These are phyloP conservation scores for Candida verbasci DNA, from an alignment of 805 yeast genomes.

Conservation along the genomic window DNA sequence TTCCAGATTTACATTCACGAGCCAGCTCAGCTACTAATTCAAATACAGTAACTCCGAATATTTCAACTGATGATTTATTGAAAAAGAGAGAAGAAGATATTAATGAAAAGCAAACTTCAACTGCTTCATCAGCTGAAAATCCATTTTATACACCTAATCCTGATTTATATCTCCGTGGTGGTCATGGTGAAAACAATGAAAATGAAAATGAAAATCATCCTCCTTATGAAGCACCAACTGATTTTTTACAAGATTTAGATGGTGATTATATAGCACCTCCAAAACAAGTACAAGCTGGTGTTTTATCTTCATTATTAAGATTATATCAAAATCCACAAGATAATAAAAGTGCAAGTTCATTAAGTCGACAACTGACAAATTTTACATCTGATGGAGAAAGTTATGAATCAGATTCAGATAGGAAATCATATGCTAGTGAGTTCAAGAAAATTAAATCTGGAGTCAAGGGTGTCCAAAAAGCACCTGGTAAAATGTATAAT, in stretches of 20 bases:
- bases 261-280: constrained; percentile 36
- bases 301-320: constrained; percentile 69
- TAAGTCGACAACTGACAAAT: constrained; percentile 13
- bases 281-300: constrained; percentile 75
- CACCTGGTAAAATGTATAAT: constrained; percentile 5
- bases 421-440: constrained; percentile 14
- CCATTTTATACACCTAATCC: constrained; percentile 40
- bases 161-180: constrained; percentile 14
- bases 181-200: constrained; percentile 6
- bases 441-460: constrained; percentile 26
- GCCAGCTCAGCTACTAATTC: neutral
- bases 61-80: constrained; percentile 4
- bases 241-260: constrained; percentile 28
- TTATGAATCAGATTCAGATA: constrained; percentile 17
- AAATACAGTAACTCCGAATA: constrained; percentile 5
- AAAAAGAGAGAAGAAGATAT: constrained; percentile 5
- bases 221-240: constrained; percentile 13
- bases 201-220: constrained; percentile 3
- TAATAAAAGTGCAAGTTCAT: constrained; percentile 20
- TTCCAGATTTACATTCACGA: constrained; percentile 18
- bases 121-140: constrained; percentile 6
- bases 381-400: constrained; percentile 4
- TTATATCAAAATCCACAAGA: constrained; percentile 53
- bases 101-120: neutral
- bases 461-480: constrained; percentile 24